These are phyloP conservation scores for Ganoderma multipileum DNA, from an alignment of 1,284 basidiomycete species.

Conservation along the genomic window DNA sequence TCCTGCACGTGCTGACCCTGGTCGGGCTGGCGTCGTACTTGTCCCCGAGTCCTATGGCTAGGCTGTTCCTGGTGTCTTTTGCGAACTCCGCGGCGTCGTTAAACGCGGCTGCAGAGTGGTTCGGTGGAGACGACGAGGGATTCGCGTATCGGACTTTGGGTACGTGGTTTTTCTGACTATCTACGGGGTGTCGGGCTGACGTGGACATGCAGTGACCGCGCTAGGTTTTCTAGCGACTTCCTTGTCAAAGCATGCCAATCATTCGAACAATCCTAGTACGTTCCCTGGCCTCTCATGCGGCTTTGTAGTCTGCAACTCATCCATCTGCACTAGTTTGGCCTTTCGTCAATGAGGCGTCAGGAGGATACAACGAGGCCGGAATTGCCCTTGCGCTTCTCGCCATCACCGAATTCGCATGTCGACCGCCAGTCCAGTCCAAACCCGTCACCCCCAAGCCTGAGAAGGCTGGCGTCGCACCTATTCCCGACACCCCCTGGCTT, in stretches of 20 bases:
- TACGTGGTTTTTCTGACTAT: slow-evolving; percentile 45
- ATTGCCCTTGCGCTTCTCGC: slow-evolving; percentile 61
- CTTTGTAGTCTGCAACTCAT: slow-evolving; percentile 8
- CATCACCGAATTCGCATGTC: slow-evolving; percentile 40
- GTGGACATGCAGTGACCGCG: slow-evolving; percentile 56
- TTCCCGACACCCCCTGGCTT: slow-evolving; percentile 49
- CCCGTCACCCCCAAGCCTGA: background rate
- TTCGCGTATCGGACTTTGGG: slow-evolving; percentile 62
- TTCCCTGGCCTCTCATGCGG: background rate
- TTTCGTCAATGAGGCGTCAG: slow-evolving; percentile 70
- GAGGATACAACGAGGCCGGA: slow-evolving; percentile 78
- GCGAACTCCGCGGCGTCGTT: slow-evolving; percentile 61
- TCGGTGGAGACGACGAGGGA: slow-evolving; percentile 40
- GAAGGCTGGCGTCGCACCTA: background rate
- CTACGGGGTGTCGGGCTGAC: background rate
- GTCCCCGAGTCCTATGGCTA: slow-evolving; percentile 58
- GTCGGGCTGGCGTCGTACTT: slow-evolving; percentile 69
- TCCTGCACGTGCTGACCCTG: slow-evolving; percentile 57
- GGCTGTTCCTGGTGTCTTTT: slow-evolving; percentile 64
- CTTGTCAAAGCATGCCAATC: slow-evolving; percentile 80
- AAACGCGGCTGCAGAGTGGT: slow-evolving; percentile 63
- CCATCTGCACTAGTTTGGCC: slow-evolving; percentile 71
- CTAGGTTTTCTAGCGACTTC: slow-evolving; percentile 75
- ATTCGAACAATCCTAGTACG: slow-evolving; percentile 82
- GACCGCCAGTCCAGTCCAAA: slow-evolving; percentile 2